Evolutionary conservation across 2,329 filamentous ascomycete genomes (phyloP).

Genomic region (Aspergillus caelatus): DNA sequence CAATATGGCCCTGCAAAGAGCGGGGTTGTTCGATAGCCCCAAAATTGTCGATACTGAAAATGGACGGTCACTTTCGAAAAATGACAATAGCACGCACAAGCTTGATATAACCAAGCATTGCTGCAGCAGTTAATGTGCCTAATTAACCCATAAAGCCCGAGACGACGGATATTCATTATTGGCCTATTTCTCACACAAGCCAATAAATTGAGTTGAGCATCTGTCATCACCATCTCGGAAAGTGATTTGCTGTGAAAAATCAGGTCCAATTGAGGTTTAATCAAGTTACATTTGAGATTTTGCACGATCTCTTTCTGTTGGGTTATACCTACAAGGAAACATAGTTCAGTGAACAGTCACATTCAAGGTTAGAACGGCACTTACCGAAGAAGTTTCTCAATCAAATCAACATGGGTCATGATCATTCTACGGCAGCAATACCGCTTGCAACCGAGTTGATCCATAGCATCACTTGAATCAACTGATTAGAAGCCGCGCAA

Average conservation of each 20-base stretch:
- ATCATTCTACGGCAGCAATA: conserved; percentile 99
- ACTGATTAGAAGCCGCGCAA: conserved; percentile 14
- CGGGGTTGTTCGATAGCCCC: not conserved
- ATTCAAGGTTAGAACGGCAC: conserved; percentile 27
- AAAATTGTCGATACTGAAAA: not conserved
- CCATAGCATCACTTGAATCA: conserved; percentile 81
- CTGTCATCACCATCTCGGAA: not conserved
- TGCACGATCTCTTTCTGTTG: conserved; percentile 33
- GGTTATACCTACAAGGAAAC: conserved; percentile 31
- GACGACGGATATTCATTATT: not conserved
- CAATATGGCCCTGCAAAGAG: not conserved
- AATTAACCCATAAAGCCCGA: not conserved
- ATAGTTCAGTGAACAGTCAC: not conserved
- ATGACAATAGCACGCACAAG: not conserved
- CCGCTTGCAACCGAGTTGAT: conserved; percentile 86
- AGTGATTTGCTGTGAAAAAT: not conserved
- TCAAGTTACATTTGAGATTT: conserved; percentile 19
- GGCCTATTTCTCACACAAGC: not conserved
- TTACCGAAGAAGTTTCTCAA: conserved; percentile 96
- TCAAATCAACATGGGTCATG: conserved; percentile 98
- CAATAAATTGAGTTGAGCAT: not conserved
- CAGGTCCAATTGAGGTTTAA: not conserved
- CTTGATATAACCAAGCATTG: not conserved
- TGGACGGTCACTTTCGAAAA: not conserved
- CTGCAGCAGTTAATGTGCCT: too few relatives aligned